Conservation (phyloP, 768 basidiomycete species). For the Naganishia randhawae region DNA sequence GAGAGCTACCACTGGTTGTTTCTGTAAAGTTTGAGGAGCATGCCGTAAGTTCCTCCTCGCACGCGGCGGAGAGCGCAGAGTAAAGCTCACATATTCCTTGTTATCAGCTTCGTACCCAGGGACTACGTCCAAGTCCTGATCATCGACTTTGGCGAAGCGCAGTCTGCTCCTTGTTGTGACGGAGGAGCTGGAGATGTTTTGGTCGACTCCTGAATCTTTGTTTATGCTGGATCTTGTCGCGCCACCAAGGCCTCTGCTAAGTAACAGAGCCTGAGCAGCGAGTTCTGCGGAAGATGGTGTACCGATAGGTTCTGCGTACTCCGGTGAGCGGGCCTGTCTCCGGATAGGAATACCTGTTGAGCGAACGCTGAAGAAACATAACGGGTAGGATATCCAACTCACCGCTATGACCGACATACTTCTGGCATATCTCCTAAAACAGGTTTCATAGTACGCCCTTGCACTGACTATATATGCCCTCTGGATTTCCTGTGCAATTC, state of each 20-base stretch:
- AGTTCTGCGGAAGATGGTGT: slow-evolving; percentile 53
- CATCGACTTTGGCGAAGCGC: slow-evolving; percentile 67
- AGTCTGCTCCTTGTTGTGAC: slow-evolving; percentile 56
- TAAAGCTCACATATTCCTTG: slow-evolving; percentile 67
- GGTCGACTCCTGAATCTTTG: slow-evolving; percentile 52
- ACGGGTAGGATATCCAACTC: neutral
- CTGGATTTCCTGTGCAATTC: slow-evolving; percentile 80
- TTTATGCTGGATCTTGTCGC: slow-evolving; percentile 33
- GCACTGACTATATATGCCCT: slow-evolving; percentile 77
- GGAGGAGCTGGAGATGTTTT: slow-evolving; percentile 15
- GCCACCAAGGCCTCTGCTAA: neutral
- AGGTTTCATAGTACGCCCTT: slow-evolving; percentile 91
- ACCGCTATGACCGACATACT: slow-evolving; percentile 64
- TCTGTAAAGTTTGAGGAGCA: slow-evolving; percentile 54
- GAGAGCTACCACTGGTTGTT: slow-evolving; percentile 76
- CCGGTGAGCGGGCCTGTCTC: slow-evolving; percentile 61
- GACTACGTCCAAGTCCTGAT: slow-evolving; percentile 62
- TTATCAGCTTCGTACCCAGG: slow-evolving; percentile 86
- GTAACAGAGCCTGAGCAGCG: slow-evolving; percentile 21
- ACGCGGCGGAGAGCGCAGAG: neutral
- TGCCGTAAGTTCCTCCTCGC: slow-evolving; percentile 2
- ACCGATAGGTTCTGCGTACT: slow-evolving; percentile 67
- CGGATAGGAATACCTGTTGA: neutral
- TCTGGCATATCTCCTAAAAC: slow-evolving; percentile 81
- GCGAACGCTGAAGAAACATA: neutral